Base-by-base conservation (phyloP, 208 protist genomes). In the Trypanosoma lewisi region DNA sequence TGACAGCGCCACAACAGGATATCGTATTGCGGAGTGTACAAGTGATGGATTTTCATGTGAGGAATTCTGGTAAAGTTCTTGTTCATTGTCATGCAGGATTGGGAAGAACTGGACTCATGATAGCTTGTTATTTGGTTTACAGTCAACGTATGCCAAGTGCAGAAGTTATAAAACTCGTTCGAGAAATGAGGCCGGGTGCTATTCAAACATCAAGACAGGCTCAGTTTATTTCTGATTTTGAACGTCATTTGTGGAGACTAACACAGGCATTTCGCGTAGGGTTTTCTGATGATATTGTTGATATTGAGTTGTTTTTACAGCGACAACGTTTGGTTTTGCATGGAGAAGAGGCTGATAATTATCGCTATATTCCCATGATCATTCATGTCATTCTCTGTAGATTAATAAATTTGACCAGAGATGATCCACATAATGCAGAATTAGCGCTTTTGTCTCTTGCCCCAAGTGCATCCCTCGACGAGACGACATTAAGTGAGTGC, bases 21-120 rank as follows among this genome's bases (percentile, higher is more conserved):
- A 70, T 95, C 12, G 89, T 96, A 31, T 63, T 97, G 66, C 79
- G 84, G 61, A 94, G 87, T 58, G 87, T 97, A 19, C 89, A 97
- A 66, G 82, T 94, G 62, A 97, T 97, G 85, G 79, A 92, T 73
- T 89, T 83, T 56, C 88, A 95, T 64, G 80, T 94, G 25, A 86
- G 90, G 66, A 91, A 89, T 31, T 85, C 86, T 44, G 83, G 83
- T 14, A 83, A 88, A 58, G 86, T 96, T 64, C 68, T 95, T 7
- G 87, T 97, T 57, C 89, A 97, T 82, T 97, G 93, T 77, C 89
- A 97, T 74, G 93, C 93, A 9, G 93, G 93, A 12, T 81, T 97
- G 12, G 93, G 93, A 28, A 76, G 93, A 44, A 97, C 93, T 0
- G 93, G 89, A 11, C 75, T 97, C 28, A 90, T 97, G 70, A 95